Base-by-base conservation (phyloP, 352 stramenopile genomes). In the Phytophthora agathidicida region DNA sequence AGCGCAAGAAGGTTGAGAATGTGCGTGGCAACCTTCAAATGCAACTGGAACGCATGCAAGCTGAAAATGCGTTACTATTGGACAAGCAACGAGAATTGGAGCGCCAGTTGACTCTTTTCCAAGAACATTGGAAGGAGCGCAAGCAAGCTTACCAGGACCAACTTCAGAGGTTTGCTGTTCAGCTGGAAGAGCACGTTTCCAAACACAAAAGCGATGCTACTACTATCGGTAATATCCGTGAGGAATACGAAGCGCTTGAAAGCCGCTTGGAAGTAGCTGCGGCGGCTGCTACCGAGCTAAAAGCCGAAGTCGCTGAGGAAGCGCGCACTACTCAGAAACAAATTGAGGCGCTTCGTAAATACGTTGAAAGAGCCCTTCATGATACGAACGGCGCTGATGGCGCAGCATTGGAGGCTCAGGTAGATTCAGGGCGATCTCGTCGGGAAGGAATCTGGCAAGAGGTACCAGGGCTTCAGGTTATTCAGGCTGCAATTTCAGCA, bases 1-100 rank as follows among this genome's bases (percentile, higher is more conserved):
- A 83, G 49, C 74, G 75, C 43, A 81, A 81, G 52, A 75, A 83
- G 36, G 32, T 71, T 9, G 77, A 91, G 33, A 70, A 37, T 9
- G 45, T 58, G 10, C 54, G 68, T 5, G 65, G 65, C 16, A 53
- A 51, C 11, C 26, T 82, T n/a, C 65, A 88, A 41, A 54, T 50
- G 42, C 64, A 83, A 38, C 35, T 82, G 27, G 64, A 72, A 28
- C 43, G 52, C n/a, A 58, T 81, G 27, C 77, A 82, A 44, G 14
- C 23, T 5, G 51, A 71, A 9, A 58, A 60, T 5, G 46, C 42
- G 1, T 49, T 63, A 16, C 74, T 80, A 17, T 44, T 83, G 27
- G 68, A 72, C 0, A 69, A 76, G 14, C 54, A 80, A 3, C 35
- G 60, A 3, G 50, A 77, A 16, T 35, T 86, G 23, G 73, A 89